Percentiles rank a stretch among this genome's conserved stretches.
Conservation (phyloP, 805 yeast species). For the Wickerhamomyces alni region DNA sequence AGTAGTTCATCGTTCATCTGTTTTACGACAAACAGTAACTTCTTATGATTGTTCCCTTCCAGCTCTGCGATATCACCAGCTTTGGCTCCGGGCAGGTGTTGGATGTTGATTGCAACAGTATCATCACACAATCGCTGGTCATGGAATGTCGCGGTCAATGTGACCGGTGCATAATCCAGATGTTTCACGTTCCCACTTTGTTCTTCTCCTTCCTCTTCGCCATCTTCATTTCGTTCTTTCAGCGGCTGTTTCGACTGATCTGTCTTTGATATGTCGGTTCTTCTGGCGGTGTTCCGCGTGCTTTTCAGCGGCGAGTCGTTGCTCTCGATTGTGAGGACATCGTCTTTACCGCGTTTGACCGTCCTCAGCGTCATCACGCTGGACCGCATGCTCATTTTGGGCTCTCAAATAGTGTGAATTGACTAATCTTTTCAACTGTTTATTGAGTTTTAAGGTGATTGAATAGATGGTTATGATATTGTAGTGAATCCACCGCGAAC, state of each 20-base stretch:
- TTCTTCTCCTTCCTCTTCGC: neutral
- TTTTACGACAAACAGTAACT: conserved; percentile 38
- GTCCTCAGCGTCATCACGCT: conserved; percentile 24
- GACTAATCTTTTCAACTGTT: conserved; percentile 1
- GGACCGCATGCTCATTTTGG: conserved; percentile 19
- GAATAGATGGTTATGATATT: no score
- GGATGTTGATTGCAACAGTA: conserved; percentile 57
- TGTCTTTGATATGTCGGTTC: neutral
- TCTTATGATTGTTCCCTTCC: conserved; percentile 28
- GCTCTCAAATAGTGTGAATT: no score
- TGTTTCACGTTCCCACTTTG: neutral
- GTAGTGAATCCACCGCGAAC: no score
- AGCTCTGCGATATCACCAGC: conserved; percentile 78
- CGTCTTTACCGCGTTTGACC: conserved; percentile 18
- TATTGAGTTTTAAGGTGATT: no score
- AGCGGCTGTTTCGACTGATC: no score
- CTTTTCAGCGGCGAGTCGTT: conserved; percentile 1
- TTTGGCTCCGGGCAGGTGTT: conserved; percentile 52
- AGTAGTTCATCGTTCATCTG: conserved; percentile 26
- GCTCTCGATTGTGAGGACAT: conserved; percentile 20
- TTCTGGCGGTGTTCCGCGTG: neutral
- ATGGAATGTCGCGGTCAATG: conserved; percentile 39
- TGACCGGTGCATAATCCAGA: conserved; percentile 13
- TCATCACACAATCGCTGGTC: conserved; percentile 54
- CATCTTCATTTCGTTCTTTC: neutral